Percentiles rank a stretch among this genome's conserved stretches.
Evolutionary conservation across 2,329 filamentous ascomycete species (phyloP).

Genomic region (Colletotrichum sojae): DNA sequence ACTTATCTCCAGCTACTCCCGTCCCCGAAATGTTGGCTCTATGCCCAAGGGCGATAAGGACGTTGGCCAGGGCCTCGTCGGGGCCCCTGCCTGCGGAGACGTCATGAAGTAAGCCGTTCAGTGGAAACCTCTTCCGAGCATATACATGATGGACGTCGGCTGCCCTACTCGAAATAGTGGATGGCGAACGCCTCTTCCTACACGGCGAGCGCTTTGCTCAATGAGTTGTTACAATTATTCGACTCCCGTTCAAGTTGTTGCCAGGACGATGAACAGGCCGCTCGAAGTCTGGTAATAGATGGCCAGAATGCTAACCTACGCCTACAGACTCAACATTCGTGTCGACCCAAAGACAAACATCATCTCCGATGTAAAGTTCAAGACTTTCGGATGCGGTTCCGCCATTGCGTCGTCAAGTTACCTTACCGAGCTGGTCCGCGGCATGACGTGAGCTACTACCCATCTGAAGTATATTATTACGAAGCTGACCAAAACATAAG

Average conservation of each 20-base stretch:
- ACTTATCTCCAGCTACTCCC: constrained; percentile 64
- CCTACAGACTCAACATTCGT: constrained; percentile 77
- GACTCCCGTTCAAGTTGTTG: too few species aligned
- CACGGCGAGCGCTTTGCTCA: too few species aligned
- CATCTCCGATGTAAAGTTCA: constrained; percentile 96
- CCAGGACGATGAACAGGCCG: neutral
- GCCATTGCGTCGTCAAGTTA: constrained; percentile 97
- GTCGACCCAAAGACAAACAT: constrained; percentile 90
- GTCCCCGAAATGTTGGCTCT: constrained; percentile 69
- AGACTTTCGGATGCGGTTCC: constrained; percentile 95
- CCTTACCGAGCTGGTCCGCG: constrained; percentile 94
- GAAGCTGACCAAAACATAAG: constrained; percentile 36
- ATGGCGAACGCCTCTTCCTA: too few species aligned
- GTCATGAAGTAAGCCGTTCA: constrained; percentile 77
- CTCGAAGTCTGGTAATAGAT: too few species aligned
- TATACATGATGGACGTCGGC: neutral
- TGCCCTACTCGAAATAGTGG: neutral
- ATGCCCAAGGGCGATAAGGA: constrained; percentile 81
- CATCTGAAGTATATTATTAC: too few species aligned
- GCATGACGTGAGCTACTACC: constrained; percentile 76
- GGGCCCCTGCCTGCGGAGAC: constrained; percentile 89
- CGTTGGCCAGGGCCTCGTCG: constrained; percentile 92
- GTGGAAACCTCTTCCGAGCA: neutral
- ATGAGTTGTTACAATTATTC: too few species aligned
- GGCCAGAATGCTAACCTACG: constrained; percentile 15